These are phyloP conservation scores for Neopestalotiopsis clavispora DNA, from an alignment of 2,329 filamentous ascomycete genomes.

Conservation along the genomic window DNA sequence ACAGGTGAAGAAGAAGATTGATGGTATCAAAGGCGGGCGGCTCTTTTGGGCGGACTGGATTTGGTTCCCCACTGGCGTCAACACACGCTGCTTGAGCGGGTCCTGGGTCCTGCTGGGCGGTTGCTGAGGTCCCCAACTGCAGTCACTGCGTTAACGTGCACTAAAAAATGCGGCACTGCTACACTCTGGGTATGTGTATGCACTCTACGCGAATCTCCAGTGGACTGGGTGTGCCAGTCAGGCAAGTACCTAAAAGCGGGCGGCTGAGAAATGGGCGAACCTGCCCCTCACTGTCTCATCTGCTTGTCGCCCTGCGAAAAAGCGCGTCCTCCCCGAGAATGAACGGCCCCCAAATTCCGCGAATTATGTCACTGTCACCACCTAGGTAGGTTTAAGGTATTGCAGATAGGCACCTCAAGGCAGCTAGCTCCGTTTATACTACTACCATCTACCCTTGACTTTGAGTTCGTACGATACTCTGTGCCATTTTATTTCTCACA, in stretches of 20 bases:
- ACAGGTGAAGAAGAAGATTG: slow-evolving; percentile 11
- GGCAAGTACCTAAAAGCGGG: neutral
- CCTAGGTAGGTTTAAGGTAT: slow-evolving; percentile 1
- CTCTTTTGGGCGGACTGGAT: slow-evolving; percentile 9
- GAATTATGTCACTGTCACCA: slow-evolving; percentile 15
- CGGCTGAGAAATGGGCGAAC: slow-evolving; percentile 17
- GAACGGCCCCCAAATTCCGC: neutral
- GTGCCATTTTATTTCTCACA: too few relatives aligned
- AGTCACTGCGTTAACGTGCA: neutral
- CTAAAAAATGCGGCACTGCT: neutral
- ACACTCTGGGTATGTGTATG: neutral
- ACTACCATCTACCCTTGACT: too few relatives aligned
- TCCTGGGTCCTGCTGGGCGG: neutral
- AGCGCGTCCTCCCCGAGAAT: neutral
- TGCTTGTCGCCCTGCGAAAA: slow-evolving; percentile 6
- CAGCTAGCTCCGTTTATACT: too few relatives aligned
- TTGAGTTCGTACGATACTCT: too few relatives aligned
- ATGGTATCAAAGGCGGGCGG: slow-evolving; percentile 17
- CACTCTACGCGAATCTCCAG: neutral
- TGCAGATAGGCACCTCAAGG: neutral
- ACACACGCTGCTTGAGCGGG: neutral
- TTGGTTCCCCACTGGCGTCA: slow-evolving; percentile 9
- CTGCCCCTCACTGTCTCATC: slow-evolving; percentile 16
- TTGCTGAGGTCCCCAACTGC: slow-evolving; percentile 1
- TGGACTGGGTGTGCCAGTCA: neutral